Evolutionary conservation across 345 rosid species (phyloP).

Genomic region (Microcos paniculata): DNA sequence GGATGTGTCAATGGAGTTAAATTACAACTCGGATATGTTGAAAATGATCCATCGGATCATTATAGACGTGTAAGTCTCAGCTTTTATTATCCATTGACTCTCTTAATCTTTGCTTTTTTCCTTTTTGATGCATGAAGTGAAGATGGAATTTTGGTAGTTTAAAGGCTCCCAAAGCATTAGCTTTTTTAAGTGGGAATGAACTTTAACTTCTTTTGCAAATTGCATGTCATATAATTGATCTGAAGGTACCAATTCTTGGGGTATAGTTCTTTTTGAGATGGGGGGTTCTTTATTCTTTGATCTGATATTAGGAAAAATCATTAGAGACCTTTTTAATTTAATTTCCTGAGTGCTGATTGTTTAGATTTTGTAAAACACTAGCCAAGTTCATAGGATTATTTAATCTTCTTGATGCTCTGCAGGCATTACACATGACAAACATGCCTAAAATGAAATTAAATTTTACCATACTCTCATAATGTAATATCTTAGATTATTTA

Average conservation of each 20-base stretch:
- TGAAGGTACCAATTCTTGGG: neutral
- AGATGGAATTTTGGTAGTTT: neutral
- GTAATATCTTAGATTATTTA: too few relatives aligned
- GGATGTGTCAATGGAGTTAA: slow-evolving; percentile 35
- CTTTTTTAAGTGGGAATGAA: neutral
- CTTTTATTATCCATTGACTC: too few relatives aligned
- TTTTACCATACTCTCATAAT: too few relatives aligned
- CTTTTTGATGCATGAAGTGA: neutral
- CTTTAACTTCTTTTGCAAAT: neutral
- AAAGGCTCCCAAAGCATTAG: too few relatives aligned
- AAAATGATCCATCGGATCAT: slow-evolving; percentile 85
- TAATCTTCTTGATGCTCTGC: neutral
- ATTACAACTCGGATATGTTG: slow-evolving; percentile 47
- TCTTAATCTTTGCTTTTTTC: neutral
- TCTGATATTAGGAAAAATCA: too few relatives aligned
- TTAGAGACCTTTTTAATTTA: neutral
- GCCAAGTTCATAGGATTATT: too few relatives aligned
- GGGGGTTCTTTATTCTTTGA: slow-evolving; percentile 2
- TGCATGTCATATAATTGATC: neutral
- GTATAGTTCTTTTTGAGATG: neutral
- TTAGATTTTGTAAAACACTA: neutral
- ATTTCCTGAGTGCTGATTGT: neutral
- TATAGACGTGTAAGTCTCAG: slow-evolving; percentile 80
- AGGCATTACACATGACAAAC: neutral
- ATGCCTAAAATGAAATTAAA: neutral